Evolutionary conservation across 495 filamentous ascomycete genomes (phyloP).

Genomic region (Lineolata rhizophorae): DNA sequence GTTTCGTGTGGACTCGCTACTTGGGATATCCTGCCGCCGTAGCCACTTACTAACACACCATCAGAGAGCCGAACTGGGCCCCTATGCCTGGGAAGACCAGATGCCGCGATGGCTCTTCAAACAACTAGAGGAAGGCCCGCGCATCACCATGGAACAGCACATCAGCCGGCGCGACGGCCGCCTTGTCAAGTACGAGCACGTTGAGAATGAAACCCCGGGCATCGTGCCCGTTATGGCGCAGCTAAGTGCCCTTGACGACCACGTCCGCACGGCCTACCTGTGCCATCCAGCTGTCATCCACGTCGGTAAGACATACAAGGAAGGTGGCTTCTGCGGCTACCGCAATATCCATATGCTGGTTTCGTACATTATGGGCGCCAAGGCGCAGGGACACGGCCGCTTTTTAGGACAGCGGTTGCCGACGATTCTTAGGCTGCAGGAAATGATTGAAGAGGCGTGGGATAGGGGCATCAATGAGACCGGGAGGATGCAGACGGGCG

Average conservation of each 20-base stretch:
- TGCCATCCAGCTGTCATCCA: constrained; percentile 61
- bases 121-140: constrained; percentile 42
- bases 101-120: constrained; percentile 69
- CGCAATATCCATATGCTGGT: constrained; percentile 89
- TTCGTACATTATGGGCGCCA: constrained; percentile 46
- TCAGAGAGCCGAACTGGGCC: constrained; percentile 50
- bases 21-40: too few relatives aligned
- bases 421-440: constrained; percentile 64
- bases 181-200: constrained; percentile 20
- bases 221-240: constrained; percentile 54
- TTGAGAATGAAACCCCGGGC: constrained; percentile 42
- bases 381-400: constrained; percentile 30
- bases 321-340: constrained; percentile 95
- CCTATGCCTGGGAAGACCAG: constrained; percentile 61
- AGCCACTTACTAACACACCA: not conserved
- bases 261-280: constrained; percentile 47
- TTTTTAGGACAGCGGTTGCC: constrained; percentile 35
- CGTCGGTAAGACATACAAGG: constrained; percentile 51
- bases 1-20: too few relatives aligned
- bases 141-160: constrained; percentile 20
- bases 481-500: constrained; percentile 65
- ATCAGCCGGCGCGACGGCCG: constrained; percentile 29
- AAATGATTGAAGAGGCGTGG: constrained; percentile 81
- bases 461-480: constrained; percentile 57
- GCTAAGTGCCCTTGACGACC: constrained; percentile 42